Base-by-base conservation (phyloP, 2,329 filamentous ascomycete species). In the Fusarium buharicum region DNA sequence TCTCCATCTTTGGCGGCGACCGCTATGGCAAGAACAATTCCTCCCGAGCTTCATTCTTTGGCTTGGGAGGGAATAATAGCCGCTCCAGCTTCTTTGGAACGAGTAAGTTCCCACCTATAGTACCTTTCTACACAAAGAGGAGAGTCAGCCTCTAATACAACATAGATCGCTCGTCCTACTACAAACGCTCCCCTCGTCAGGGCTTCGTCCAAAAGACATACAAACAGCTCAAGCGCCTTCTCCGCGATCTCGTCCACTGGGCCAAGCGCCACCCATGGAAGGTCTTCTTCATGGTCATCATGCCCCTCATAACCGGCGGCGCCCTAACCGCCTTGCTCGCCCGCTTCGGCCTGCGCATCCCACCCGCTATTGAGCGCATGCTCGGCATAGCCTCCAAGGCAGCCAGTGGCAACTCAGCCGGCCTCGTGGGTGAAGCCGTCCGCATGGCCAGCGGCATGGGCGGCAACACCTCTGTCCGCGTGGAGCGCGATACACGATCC, bases 221-320 rank as follows among this genome's bases (percentile, higher is more conserved):
- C 75, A 85, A 86, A 75, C 89, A 92, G 70, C 85, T 97, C 59
- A 90, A 89, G 73, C 87, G 90, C 38, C 85, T 97, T 61, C 79
- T 97, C 54, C 90, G 90, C 71, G 89, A 96, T 73, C 86, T 97
- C 9, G 82, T 90, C 74, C 86, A 89, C 74, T 96, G 94, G 78
- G 90, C 91, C 70, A 90, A 91, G 73, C 84, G 87, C 33, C 90
- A 97, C 78, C 94, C 93, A 0, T 79, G 92, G 73, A 96, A 96
- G 78, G 91, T 96, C 43, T 91, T 97, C 80, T 82, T 91, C 81
- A 85, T 93, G 61, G 89, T 97, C 62, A 84, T 97, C 70, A 87
- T 97, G 84, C 94, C 94, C 10, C 83, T 98, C 55, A 80, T 97
- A 70, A 93, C 90, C 2, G 92, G 92, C 47, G 94, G 94, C 28